Evolutionary conservation across 352 stramenopile species (phyloP), one percentile per base, ranked within the genome.

Genomic region (Globisporangium okanoganense): DNA sequence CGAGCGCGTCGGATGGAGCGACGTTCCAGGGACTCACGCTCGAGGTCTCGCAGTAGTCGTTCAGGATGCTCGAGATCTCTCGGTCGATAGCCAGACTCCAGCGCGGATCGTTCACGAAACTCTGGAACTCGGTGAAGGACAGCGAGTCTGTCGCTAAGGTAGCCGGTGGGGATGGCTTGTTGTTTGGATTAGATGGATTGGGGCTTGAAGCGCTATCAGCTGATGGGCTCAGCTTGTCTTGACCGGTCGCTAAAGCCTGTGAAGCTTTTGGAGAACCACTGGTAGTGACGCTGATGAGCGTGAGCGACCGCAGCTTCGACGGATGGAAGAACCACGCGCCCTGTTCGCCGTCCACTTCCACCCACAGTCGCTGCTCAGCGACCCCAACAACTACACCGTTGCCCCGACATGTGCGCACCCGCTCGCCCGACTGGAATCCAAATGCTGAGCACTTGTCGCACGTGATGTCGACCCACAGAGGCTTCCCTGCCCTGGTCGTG

Each of bases 261-360:
- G 47, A 3, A 2, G n/a, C 12, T 48, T 25, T 55, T 8, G 29
- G 27, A 29, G n/a, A 27, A 7, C 18, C 29, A 6, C 29, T 41
- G 41, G 2, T 20, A 35, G 16, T 58, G 6, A 68, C 36, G 22
- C 49, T 68, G 3, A 62, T 58, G 22, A 79, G 50, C 35, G 69
- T 66, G 47, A 88, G n/a, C 3, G 71, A 62, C 1, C 77, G 73
- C 16, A 94, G 33, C 35, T 87, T 84, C 10, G 73, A 88, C 29
- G 81, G 77, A 59, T 94, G 78, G 49, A 90, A 83, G 53, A 89
- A 92, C 89, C 89, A 96, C 22, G 73, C 74, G 25, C 88, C 86
- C 14, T 71, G 22, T 20, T 96, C 83, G 1, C 71, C 84, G 22
- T 96, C 89, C 0, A 95, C 75, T 58, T 93, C 72, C 8, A 96